phyloP scores from a whole-genome alignment of 805 yeast genomes.

The Pichia phayaonensis region DNA sequence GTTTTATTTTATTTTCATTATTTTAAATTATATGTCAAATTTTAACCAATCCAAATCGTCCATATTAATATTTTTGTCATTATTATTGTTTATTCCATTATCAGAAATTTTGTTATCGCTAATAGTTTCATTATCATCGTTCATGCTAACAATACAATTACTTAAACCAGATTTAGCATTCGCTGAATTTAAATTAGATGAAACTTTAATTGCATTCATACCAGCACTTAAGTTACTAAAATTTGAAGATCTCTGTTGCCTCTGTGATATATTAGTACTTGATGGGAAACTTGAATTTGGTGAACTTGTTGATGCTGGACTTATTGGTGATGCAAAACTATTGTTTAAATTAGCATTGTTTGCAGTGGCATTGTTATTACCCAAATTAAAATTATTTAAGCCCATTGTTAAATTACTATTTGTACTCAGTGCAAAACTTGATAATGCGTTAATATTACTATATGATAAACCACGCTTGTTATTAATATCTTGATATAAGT shows the following conservation, averaged over 20 bases:
- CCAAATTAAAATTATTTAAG: not conserved
- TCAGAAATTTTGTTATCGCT: not conserved
- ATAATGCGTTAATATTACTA: not conserved
- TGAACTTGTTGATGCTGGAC: not conserved
- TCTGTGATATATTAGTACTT: not conserved
- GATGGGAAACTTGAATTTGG: not conserved
- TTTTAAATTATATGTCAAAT: conserved; percentile 26
- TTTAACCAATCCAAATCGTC: conserved; percentile 31
- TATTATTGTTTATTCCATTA: not conserved
- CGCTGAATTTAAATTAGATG: not conserved
- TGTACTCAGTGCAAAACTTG: not conserved
- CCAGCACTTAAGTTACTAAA: conserved; percentile 17
- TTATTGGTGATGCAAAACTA: not conserved
- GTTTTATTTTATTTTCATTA: not conserved
- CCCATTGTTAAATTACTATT: not conserved
- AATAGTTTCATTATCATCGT: not conserved
- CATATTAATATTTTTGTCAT: conserved; percentile 8
- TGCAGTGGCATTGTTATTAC: not conserved
- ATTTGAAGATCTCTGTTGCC: conserved; percentile 7
- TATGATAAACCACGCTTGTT: conserved; percentile 21
- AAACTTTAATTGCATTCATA: conserved; percentile 13
- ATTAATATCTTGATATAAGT: conserved; percentile 22
- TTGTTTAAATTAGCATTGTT: not conserved
- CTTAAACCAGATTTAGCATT: conserved; percentile 6
- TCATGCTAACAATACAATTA: conserved; percentile 4